These are phyloP conservation scores for Psidium guajava DNA, from an alignment of 345 rosid genomes.

Conservation along the genomic window DNA sequence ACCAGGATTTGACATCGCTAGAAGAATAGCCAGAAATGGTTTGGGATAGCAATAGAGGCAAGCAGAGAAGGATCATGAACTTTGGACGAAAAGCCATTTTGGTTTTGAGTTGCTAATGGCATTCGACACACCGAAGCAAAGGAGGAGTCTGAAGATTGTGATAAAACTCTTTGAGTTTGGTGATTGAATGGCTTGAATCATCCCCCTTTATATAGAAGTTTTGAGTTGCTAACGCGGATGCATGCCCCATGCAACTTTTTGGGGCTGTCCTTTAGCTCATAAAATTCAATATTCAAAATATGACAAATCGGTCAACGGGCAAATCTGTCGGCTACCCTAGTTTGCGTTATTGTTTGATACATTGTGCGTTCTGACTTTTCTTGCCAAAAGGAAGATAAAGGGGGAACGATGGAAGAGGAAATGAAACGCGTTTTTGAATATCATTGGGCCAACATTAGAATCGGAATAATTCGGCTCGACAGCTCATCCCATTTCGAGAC, in stretches of 20 bases:
- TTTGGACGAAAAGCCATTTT: conserved; percentile 25
- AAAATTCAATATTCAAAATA: not conserved
- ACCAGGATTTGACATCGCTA: conserved; percentile 22
- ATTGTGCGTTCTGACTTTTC: not conserved
- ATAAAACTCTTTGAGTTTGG: not conserved
- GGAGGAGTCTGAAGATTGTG: not conserved
- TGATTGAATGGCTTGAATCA: not conserved
- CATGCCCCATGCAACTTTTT: not conserved
- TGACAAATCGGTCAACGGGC: not conserved
- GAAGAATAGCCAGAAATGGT: conserved; percentile 10
- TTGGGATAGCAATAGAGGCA: conserved; percentile 15
- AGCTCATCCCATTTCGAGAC: too few relatives aligned
- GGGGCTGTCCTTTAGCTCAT: not conserved
- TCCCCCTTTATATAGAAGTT: conserved; percentile 3
- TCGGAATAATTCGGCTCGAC: too few relatives aligned
- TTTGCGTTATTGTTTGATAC: not conserved
- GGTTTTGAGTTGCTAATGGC: not conserved
- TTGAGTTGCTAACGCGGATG: not conserved
- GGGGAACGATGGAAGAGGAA: too few relatives aligned
- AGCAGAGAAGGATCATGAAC: conserved; percentile 10
- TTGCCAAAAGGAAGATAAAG: not conserved
- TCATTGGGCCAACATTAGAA: too few relatives aligned
- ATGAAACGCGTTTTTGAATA: too few relatives aligned
- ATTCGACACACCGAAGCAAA: not conserved
- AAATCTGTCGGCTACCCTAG: not conserved